A percentile compares a stretch with the other conserved stretches of the same genome.
These are phyloP conservation scores for Beauveria caledonica DNA, from an alignment of 2,329 filamentous ascomycete species.

Conservation along the genomic window DNA sequence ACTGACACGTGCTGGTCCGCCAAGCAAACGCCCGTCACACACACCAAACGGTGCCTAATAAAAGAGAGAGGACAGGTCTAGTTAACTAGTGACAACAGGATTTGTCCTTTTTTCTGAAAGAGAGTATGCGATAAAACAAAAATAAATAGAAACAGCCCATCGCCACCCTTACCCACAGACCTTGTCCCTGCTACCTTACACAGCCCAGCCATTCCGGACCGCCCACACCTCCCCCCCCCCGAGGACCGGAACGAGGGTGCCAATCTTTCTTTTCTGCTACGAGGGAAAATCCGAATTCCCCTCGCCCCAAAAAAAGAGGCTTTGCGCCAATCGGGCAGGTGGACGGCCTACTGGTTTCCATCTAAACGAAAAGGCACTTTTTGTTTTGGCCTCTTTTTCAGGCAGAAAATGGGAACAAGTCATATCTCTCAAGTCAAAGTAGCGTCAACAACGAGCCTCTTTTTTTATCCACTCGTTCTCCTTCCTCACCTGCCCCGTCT, in stretches of 20 bases:
- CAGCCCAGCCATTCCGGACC: too few relatives aligned
- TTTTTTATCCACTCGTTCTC: too few relatives aligned
- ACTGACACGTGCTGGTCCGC: background rate
- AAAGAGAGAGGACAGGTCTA: too few relatives aligned
- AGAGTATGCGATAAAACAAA: too few relatives aligned
- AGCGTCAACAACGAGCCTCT: too few relatives aligned
- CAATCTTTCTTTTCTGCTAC: background rate
- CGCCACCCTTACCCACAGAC: too few relatives aligned
- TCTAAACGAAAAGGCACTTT: background rate
- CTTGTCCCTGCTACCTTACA: too few relatives aligned
- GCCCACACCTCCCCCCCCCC: background rate
- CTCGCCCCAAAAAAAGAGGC: background rate
- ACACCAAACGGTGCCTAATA: background rate
- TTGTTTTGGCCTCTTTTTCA: background rate
- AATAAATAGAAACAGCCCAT: too few relatives aligned
- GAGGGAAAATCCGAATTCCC: background rate
- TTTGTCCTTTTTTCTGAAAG: background rate
- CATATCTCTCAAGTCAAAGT: too few relatives aligned
- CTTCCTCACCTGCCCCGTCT: background rate
- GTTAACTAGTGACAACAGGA: too few relatives aligned
- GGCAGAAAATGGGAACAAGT: background rate
- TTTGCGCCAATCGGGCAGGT: conserved; percentile 10
- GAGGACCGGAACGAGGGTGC: background rate
- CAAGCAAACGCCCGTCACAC: background rate
- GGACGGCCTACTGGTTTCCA: background rate